These are phyloP conservation scores for Suillus occidentalis DNA, from an alignment of 768 basidiomycete genomes.

Conservation along the genomic window DNA sequence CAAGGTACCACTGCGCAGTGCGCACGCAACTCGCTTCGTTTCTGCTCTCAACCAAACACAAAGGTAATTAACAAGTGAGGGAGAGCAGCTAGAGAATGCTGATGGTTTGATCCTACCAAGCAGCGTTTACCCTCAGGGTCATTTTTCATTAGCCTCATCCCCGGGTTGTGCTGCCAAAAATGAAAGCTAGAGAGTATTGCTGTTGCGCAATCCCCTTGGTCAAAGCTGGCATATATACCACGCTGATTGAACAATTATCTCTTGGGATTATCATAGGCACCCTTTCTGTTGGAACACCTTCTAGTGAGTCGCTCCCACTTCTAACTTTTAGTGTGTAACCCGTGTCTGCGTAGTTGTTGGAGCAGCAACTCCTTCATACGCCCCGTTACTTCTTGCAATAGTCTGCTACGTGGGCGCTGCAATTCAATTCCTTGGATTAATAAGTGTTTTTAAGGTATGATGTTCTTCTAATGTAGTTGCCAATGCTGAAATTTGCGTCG, in stretches of 20 bases:
- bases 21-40: neutral
- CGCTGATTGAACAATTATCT: slow-evolving; percentile 74
- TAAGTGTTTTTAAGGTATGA: slow-evolving; percentile 77
- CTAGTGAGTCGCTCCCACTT: slow-evolving; percentile 53
- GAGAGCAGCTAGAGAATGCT: neutral
- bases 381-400: slow-evolving; percentile 70
- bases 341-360: slow-evolving; percentile 66
- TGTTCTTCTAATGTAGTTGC: neutral
- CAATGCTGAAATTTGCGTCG: slow-evolving; percentile 7
- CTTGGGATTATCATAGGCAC: slow-evolving; percentile 67
- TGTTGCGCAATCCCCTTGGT: slow-evolving; percentile 91
- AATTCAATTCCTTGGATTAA: slow-evolving; percentile 79
- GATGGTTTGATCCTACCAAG: neutral
- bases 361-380: slow-evolving; percentile 76
- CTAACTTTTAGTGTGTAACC: slow-evolving; percentile 1
- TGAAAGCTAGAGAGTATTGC: slow-evolving; percentile 86
- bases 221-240: slow-evolving; percentile 86
- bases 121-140: neutral
- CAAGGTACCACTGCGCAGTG: neutral
- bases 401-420: slow-evolving; percentile 76
- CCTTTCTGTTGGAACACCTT: slow-evolving; percentile 73
- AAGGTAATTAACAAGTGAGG: neutral
- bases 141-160: neutral
- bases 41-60: neutral
- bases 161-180: slow-evolving; percentile 25